Conservation (phyloP, 768 basidiomycete species). For the Pisolithus albus region DNA sequence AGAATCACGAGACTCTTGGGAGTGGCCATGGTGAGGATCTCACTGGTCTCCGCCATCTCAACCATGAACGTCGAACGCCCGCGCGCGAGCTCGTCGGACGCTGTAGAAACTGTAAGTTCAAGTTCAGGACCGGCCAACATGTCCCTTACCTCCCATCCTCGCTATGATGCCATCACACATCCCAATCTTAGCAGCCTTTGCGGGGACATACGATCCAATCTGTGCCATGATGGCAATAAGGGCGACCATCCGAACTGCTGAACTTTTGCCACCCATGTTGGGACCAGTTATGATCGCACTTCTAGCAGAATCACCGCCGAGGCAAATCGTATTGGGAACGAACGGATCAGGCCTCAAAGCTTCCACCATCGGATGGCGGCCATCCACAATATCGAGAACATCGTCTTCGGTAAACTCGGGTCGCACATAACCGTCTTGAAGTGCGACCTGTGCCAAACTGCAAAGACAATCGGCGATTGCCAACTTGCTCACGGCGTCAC, state of each 20-base stretch:
- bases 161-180: conserved; percentile 81
- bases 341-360: conserved; percentile 70
- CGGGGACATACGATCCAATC: conserved; percentile 92
- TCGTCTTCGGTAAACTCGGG: conserved; percentile 69
- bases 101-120: conserved; percentile 30
- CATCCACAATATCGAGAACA: conserved; percentile 67
- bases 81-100: conserved; percentile 79
- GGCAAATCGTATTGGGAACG: conserved; percentile 71
- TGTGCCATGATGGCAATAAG: conserved; percentile 74
- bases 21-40: conserved; percentile 76
- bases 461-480: conserved; percentile 82
- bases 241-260: conserved; percentile 71
- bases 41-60: conserved; percentile 89
- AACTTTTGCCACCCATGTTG: conserved; percentile 87
- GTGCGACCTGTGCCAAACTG: conserved; percentile 75
- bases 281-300: conserved; percentile 78
- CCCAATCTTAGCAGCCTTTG: conserved; percentile 62
- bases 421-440: conserved; percentile 68
- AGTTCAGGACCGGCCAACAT: neutral
- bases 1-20: conserved; percentile 77
- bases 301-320: conserved; percentile 48
- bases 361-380: conserved; percentile 92
- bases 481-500: conserved; percentile 72
- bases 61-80: conserved; percentile 97
- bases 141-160: conserved; percentile 73